phyloP scores from a whole-genome alignment of 225 moss, liverwort and hornwort species.

The Climacium dendroides region DNA sequence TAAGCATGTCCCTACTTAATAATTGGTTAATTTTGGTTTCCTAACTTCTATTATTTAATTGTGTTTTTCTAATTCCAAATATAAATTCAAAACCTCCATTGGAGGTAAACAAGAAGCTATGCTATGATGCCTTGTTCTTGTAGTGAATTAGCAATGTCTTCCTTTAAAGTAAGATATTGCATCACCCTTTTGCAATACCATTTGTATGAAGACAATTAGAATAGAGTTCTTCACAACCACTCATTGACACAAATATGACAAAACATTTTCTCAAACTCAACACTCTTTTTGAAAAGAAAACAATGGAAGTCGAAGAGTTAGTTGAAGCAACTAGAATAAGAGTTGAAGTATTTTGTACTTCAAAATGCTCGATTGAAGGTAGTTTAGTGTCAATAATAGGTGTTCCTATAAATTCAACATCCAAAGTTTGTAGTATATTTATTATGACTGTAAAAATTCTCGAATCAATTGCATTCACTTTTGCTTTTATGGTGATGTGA shows the following conservation, averaged over 20 bases:
- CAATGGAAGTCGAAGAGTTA: background rate
- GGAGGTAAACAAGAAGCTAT: background rate
- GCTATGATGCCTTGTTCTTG: rapidly evolving
- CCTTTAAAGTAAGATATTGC: too few relatives aligned
- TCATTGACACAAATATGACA: background rate
- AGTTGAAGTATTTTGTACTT: background rate
- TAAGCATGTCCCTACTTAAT: rapidly evolving
- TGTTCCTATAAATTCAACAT: rapidly evolving
- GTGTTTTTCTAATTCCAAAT: rapidly evolving
- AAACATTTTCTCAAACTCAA: background rate
- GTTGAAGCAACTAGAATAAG: background rate
- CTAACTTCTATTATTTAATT: background rate
- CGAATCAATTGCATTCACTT: background rate
- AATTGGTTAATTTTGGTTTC: background rate
- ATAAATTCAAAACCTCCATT: background rate
- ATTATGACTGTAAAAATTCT: background rate
- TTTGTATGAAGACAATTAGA: background rate
- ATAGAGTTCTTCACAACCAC: rapidly evolving
- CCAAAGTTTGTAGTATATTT: background rate
- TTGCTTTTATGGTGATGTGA: background rate
- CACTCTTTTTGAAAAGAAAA: background rate
- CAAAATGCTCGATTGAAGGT: background rate
- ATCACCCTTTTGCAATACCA: background rate
- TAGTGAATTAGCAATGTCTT: background rate
- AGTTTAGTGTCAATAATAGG: background rate